phyloP scores from a whole-genome alignment of 768 basidiomycete species.

The Erythrobasidium yunnanense region DNA sequence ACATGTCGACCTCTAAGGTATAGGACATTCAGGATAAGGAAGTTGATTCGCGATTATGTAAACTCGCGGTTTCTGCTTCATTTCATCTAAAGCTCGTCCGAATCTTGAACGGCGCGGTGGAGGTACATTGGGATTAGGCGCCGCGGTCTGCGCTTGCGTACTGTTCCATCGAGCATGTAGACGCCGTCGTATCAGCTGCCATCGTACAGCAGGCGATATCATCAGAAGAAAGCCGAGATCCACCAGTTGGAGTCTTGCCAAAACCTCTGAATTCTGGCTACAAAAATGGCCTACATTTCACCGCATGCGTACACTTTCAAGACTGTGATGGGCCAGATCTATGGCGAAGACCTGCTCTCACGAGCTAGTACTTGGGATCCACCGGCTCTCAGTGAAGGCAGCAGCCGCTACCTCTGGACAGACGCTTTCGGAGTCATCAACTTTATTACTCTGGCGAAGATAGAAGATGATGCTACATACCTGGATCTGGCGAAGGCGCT shows the following conservation, averaged over 20 bases:
- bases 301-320: too few species aligned
- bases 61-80: slow-evolving; percentile 24
- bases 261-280: too few species aligned
- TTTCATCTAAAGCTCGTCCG: background rate
- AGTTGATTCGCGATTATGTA: background rate
- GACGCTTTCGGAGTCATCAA: slow-evolving; percentile 41
- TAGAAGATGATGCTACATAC: slow-evolving; percentile 33
- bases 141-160: background rate
- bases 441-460: slow-evolving; percentile 36
- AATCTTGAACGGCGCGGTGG: slow-evolving; percentile 17
- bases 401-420: slow-evolving; percentile 41
- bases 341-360: background rate
- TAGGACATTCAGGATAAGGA: too few species aligned
- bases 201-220: too few species aligned
- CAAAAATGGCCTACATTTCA: too few species aligned
- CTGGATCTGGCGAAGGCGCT: slow-evolving; percentile 36
- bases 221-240: too few species aligned
- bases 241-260: too few species aligned
- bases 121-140: background rate
- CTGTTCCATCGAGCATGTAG: slow-evolving; percentile 16
- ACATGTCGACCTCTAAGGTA: slow-evolving; percentile 18
- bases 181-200: background rate
- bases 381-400: slow-evolving; percentile 33
- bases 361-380: slow-evolving; percentile 12
- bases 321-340: background rate